Evolutionary conservation across 2,329 filamentous ascomycete species (phyloP).

Genomic region (Neurospora sp.): DNA sequence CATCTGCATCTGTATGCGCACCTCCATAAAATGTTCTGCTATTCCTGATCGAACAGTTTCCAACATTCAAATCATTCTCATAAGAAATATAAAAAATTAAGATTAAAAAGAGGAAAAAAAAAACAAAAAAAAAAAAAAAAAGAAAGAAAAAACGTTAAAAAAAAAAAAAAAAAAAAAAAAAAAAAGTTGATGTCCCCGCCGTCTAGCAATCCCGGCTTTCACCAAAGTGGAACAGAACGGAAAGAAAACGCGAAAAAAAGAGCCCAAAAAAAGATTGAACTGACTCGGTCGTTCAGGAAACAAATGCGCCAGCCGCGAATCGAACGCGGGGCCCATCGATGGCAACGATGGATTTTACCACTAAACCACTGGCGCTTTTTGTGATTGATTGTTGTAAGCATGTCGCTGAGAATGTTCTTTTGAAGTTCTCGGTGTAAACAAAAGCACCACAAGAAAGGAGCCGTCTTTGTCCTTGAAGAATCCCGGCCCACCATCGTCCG

Average conservation of each 20-base stretch:
- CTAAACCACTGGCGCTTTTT: slow-evolving; percentile 32
- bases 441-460: not conserved
- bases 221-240: not conserved
- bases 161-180: too few species aligned
- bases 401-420: not conserved
- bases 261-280: not conserved
- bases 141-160: too few species aligned
- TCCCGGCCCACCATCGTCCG: not conserved
- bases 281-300: not conserved
- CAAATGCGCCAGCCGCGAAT: slow-evolving; percentile 18
- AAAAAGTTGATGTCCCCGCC: too few species aligned
- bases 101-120: too few species aligned
- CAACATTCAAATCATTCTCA: not conserved
- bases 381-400: not conserved
- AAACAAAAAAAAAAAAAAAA: too few species aligned
- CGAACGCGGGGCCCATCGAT: slow-evolving; percentile 34
- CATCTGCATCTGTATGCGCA: too few species aligned
- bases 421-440: not conserved
- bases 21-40: too few species aligned
- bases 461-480: not conserved
- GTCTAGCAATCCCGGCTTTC: not conserved
- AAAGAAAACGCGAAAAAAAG: not conserved
- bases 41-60: too few species aligned
- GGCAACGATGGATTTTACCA: slow-evolving; percentile 46
- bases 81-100: too few species aligned